Percentiles rank a stretch among this genome's conserved stretches.
Conservation (phyloP, 129 eudicot genomes). For the Chrysanthemum lavandulifolium region DNA sequence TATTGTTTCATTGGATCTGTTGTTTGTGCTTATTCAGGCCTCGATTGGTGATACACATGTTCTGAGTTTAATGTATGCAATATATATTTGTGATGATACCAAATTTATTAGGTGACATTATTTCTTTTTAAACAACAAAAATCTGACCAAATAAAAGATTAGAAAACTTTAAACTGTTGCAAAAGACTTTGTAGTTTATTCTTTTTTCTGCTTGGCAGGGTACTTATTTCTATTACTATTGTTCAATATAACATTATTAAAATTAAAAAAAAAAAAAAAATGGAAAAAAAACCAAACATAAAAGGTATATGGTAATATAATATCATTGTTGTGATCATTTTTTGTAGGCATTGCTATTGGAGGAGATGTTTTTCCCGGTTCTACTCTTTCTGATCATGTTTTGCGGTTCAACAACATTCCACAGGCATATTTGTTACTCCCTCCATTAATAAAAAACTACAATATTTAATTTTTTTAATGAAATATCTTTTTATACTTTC, state of each 20-base stretch:
- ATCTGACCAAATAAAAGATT: not conserved
- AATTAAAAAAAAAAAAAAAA: not conserved
- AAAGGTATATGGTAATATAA: not conserved
- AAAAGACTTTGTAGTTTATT: too few species aligned
- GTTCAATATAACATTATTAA: not conserved
- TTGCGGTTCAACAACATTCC: conserved; percentile 95
- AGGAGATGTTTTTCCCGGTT: conserved; percentile 99
- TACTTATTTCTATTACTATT: not conserved
- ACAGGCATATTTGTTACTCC: conserved; percentile 51
- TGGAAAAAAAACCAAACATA: not conserved
- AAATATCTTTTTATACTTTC: conserved; percentile 6
- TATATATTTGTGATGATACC: not conserved
- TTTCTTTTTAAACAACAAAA: conserved; percentile 10
- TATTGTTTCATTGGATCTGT: conserved; percentile 4
- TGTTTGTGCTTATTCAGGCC: conserved; percentile 12
- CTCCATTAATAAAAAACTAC: not conserved
- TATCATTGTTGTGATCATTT: not conserved
- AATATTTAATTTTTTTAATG: not conserved
- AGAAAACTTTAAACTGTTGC: not conserved
- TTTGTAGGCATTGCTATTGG: conserved; percentile 93
- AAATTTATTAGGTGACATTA: not conserved
- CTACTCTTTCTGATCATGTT: conserved; percentile 98
- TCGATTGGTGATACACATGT: conserved; percentile 7
- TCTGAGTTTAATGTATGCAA: not conserved
- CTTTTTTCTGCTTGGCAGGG: too few species aligned